Conservation (phyloP, 352 stramenopile genomes). For the Aphanomyces cochlioides region DNA sequence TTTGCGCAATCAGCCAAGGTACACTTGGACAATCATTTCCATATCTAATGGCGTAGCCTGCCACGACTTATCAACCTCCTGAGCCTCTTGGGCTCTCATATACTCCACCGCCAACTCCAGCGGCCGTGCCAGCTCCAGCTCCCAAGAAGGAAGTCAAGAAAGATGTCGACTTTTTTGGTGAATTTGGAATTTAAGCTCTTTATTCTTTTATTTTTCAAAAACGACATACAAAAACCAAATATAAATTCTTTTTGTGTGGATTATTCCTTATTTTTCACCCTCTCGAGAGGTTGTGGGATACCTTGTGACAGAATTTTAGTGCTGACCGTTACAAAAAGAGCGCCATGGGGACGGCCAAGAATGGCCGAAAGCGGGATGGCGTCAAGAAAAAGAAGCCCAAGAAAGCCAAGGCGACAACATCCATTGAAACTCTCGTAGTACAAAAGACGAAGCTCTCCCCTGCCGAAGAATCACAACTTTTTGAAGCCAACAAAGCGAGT, state of each 20-base stretch:
- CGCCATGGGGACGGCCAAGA: no score
- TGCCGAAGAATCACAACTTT: conserved; percentile 15
- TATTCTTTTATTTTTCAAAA: conserved; percentile 11
- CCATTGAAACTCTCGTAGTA: conserved; percentile 14
- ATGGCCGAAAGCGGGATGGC: conserved; percentile 24
- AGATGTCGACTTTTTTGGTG: conserved; percentile 79
- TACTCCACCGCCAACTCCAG: conserved; percentile 30
- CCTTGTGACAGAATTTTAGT: no score
- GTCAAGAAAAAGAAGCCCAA: conserved; percentile 24
- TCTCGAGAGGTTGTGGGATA: background rate
- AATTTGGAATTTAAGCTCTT: conserved; percentile 67
- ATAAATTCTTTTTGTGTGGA: background rate
- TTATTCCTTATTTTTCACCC: background rate
- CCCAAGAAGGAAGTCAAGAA: conserved; percentile 60
- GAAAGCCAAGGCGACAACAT: background rate
- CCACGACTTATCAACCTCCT: background rate
- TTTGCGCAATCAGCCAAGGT: no score
- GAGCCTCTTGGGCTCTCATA: conserved; percentile 27
- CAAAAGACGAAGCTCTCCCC: conserved; percentile 12
- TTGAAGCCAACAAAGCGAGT: conserved; percentile 18
- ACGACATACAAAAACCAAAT: background rate
- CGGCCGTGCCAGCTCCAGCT: conserved; percentile 31
- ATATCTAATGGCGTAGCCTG: no score
- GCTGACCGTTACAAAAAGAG: no score
- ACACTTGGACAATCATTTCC: no score